Evolutionary conservation across 2,329 filamentous ascomycete species (phyloP), one percentile per base, ranked within the genome.

Genomic region (Paraphaeosphaeria sporulosa): DNA sequence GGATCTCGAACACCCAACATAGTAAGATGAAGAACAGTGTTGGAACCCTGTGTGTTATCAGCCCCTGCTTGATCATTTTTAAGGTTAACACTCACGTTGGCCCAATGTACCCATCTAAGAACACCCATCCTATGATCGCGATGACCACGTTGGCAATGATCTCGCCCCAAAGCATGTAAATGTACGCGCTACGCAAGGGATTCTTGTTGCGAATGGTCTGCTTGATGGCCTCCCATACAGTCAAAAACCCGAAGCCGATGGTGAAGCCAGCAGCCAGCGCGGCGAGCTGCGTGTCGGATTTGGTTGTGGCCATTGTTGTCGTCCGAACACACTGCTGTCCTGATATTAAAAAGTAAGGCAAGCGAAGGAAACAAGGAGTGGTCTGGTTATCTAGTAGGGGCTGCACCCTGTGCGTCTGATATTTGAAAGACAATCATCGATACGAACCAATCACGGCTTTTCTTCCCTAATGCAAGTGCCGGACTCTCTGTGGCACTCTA

Each of bases 1-100:
- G 84, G 15, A 85, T 79, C 42, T 76, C 61, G 30, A 74, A 73
- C 1, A 73, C 70, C 74, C 74, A 76, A 42, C 68, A 70, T 47
- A 74, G 59, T 5, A 76, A 63, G 50, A 75, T 73, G 57, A 71
- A 73, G 65, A 75, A 75, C 3, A 76, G 59, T 5, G 74, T 70
- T 3, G 70, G 69, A 3, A 76, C 60, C 50, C 72, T 76, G 44
- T 30, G 7, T 8, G 30, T 64, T 27, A 66, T 61, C 15, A 47
- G 36, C 3, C 9, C n/a, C 34, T 19, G 12, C 13, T 27, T 21
- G 27, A 15, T n/a, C 17, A 0, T 17, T 43, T 3, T 36, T 15
- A 36, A 19, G 5, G 6, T 9, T 17, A 5, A 25, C 15, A 51
- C 71, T 67, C 55, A 76, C 73, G 65, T 70, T n/a, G 73, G 72